Percentiles rank a stretch among this genome's conserved stretches.
These are phyloP conservation scores for Blastobotrys americana DNA, from an alignment of 805 yeast genomes.

Conservation along the genomic window DNA sequence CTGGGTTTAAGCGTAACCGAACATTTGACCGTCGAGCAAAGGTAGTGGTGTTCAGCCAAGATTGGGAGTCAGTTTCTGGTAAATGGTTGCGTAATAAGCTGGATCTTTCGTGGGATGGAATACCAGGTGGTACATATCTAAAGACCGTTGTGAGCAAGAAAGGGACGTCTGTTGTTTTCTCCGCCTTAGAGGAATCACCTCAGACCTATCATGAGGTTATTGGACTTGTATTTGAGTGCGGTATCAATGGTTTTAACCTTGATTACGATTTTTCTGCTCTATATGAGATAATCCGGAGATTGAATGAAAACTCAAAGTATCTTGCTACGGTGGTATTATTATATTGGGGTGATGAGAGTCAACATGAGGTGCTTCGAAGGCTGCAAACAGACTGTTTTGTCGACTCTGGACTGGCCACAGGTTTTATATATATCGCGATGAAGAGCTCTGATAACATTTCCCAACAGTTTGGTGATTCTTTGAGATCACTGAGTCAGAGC, in stretches of 20 bases:
- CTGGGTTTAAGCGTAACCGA: slow-evolving; percentile 25
- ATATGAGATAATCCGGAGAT: slow-evolving; percentile 31
- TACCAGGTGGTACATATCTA: slow-evolving; percentile 26
- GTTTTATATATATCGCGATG: not conserved
- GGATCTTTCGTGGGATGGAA: slow-evolving; percentile 31
- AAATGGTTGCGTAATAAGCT: slow-evolving; percentile 46
- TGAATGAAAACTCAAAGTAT: slow-evolving; percentile 34
- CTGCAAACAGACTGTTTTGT: not conserved
- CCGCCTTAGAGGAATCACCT: slow-evolving; percentile 38
- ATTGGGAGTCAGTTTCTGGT: slow-evolving; percentile 42
- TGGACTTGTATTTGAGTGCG: slow-evolving; percentile 47
- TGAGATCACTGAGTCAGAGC: not conserved
- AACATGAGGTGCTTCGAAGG: not conserved
- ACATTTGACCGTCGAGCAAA: slow-evolving; percentile 27
- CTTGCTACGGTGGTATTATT: slow-evolving; percentile 37
- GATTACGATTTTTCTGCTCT: slow-evolving; percentile 32
- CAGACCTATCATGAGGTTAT: slow-evolving; percentile 36
- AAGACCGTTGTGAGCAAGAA: slow-evolving; percentile 23
- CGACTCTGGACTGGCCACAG: not conserved
- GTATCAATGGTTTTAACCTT: slow-evolving; percentile 31
- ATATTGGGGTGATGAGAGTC: slow-evolving; percentile 31
- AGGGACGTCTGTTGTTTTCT: slow-evolving; percentile 31
- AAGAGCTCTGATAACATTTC: not conserved
- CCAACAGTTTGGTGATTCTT: not conserved
- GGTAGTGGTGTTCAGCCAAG: slow-evolving; percentile 39